These are phyloP conservation scores for Calocybe cyanea DNA, from an alignment of 768 basidiomycete species.

Conservation along the genomic window DNA sequence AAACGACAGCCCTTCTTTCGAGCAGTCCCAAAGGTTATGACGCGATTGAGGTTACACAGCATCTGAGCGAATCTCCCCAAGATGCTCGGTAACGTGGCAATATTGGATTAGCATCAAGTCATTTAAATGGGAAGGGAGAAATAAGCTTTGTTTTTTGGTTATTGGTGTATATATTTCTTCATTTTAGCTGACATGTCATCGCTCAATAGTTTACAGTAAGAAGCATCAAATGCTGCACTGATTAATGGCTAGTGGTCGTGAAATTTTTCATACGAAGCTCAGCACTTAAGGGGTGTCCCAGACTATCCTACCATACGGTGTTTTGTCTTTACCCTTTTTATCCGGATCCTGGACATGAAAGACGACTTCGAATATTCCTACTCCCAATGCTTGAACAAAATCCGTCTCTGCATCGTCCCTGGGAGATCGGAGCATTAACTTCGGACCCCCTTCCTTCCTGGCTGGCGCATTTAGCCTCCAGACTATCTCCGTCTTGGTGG, in stretches of 20 bases:
- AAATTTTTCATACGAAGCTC: no score
- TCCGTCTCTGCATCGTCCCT: slow-evolving; percentile 28
- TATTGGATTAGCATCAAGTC: no score
- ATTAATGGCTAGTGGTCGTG: no score
- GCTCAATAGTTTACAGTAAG: no score
- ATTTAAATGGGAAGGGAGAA: no score
- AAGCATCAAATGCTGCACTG: no score
- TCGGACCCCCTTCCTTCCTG: slow-evolving; percentile 11
- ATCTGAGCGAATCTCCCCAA: slow-evolving; percentile 9
- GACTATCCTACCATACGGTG: slow-evolving; percentile 49
- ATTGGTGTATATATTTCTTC: no score
- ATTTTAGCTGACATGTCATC: no score
- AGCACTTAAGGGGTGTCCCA: no score
- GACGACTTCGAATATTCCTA: slow-evolving; percentile 52
- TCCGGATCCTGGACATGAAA: slow-evolving; percentile 34
- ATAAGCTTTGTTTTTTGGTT: no score
- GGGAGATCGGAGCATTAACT: slow-evolving; percentile 34
- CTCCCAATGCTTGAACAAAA: slow-evolving; percentile 24
- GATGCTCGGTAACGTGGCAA: not conserved
- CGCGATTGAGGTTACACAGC: not conserved
- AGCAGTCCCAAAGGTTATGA: slow-evolving; percentile 5
- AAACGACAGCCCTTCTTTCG: slow-evolving; percentile 33
- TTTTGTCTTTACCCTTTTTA: slow-evolving; percentile 28
- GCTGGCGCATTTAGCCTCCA: slow-evolving; percentile 43
- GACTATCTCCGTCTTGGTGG: slow-evolving; percentile 18